Conservation (phyloP, 2,329 filamentous ascomycete genomes). For the Metarhizium guizhouense region DNA sequence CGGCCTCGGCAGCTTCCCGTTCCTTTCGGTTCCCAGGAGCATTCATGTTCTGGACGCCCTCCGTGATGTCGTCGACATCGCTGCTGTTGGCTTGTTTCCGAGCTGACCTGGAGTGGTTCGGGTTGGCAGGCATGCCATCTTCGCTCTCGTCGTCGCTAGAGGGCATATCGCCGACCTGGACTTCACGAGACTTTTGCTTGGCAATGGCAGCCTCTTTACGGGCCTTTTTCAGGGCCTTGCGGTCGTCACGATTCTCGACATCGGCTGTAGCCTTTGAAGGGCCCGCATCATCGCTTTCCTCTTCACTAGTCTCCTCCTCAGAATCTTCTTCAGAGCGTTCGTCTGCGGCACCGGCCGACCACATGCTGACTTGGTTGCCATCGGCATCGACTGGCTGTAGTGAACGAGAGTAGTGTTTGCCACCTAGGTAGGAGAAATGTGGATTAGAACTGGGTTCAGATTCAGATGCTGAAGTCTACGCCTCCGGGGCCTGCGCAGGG, state of each 20-base stretch:
- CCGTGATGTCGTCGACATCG: slow-evolving; percentile 40
- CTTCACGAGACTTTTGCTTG: slow-evolving; percentile 58
- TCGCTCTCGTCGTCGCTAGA: slow-evolving; percentile 58
- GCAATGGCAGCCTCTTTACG: slow-evolving; percentile 85
- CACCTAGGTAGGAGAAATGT: slow-evolving; percentile 45
- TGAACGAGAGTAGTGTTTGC: slow-evolving; percentile 91
- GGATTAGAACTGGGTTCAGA: not conserved
- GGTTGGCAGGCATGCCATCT: slow-evolving; percentile 72
- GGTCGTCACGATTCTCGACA: slow-evolving; percentile 66
- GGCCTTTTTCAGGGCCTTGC: slow-evolving; percentile 78
- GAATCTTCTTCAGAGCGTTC: slow-evolving; percentile 45
- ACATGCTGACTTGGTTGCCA: slow-evolving; percentile 83
- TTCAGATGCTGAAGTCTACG: too few species aligned
- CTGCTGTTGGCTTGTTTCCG: slow-evolving; percentile 42
- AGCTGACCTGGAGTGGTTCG: slow-evolving; percentile 77
- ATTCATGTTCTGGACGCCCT: slow-evolving; percentile 46
- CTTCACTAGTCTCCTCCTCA: slow-evolving; percentile 42
- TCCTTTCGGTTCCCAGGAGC: slow-evolving; percentile 42
- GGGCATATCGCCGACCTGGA: slow-evolving; percentile 80
- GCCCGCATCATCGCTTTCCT: slow-evolving; percentile 39
- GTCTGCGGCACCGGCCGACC: slow-evolving; percentile 55
- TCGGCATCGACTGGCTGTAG: slow-evolving; percentile 82
- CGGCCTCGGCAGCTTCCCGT: slow-evolving; percentile 72
- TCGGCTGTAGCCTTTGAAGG: slow-evolving; percentile 35
- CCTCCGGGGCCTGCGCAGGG: too few species aligned